phyloP scores from a whole-genome alignment of 1,139 yeast genomes.

The Zygosaccharomyces pseudobailii region DNA sequence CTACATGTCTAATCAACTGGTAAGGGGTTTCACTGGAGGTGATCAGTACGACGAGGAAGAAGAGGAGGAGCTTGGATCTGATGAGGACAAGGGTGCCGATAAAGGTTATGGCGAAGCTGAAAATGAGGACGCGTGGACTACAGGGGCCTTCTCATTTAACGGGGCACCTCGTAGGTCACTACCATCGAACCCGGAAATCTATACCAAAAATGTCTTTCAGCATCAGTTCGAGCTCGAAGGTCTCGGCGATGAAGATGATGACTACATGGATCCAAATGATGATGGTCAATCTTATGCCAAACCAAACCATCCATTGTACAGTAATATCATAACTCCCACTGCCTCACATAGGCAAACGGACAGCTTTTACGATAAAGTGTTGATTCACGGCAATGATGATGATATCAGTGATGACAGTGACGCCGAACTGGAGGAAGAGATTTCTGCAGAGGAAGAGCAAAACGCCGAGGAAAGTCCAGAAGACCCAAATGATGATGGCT shows the following conservation, averaged over 20 bases:
- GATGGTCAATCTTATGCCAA: slow-evolving; percentile 73
- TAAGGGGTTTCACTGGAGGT: slow-evolving; percentile 42
- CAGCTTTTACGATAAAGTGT: slow-evolving; percentile 16
- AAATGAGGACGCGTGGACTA: slow-evolving; percentile 15
- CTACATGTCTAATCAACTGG: slow-evolving; percentile 79
- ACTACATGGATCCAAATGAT: slow-evolving; percentile 71
- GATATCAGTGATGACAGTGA: slow-evolving; percentile 25
- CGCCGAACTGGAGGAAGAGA: slow-evolving; percentile 24
- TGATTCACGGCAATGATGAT: slow-evolving; percentile 18
- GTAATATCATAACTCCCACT: slow-evolving; percentile 24
- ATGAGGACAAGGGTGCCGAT: slow-evolving; percentile 27
- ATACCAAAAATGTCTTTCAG: slow-evolving; percentile 19
- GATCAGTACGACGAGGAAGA: slow-evolving; percentile 22
- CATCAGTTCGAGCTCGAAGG: slow-evolving; percentile 28
- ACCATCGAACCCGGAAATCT: slow-evolving; percentile 16
- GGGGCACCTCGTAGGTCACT: slow-evolving; percentile 14
- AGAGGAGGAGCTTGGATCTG: slow-evolving; percentile 11
- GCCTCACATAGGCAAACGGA: slow-evolving; percentile 23
- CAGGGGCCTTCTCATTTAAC: slow-evolving; percentile 12
- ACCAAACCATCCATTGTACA: slow-evolving; percentile 53
- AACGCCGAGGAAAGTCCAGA: slow-evolving; percentile 17
- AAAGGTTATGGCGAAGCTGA: slow-evolving; percentile 22
- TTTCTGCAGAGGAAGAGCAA: slow-evolving; percentile 22
- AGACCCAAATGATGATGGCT: slow-evolving; percentile 29
- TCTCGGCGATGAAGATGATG: slow-evolving; percentile 14